These are phyloP conservation scores for Claviceps purpurea DNA, from an alignment of 2,329 filamentous ascomycete species.

Conservation along the genomic window DNA sequence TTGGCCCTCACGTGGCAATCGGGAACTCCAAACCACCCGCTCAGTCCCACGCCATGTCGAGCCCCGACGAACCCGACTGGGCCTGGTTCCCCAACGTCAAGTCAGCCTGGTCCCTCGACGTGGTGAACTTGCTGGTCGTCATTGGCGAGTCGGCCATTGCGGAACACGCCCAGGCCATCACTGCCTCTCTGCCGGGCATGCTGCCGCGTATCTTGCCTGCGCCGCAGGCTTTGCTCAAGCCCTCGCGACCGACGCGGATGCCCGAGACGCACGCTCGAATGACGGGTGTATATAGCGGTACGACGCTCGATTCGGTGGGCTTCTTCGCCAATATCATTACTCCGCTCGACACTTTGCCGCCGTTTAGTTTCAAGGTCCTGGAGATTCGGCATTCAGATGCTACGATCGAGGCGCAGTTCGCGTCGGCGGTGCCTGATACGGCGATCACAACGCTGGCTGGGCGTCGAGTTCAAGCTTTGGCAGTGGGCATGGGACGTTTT, in stretches of 20 bases:
- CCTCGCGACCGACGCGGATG: slow-evolving; percentile 39
- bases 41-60: slow-evolving; percentile 16
- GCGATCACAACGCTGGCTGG: no score
- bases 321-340: slow-evolving; percentile 51
- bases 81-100: slow-evolving; percentile 31
- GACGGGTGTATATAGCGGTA: slow-evolving; percentile 45
- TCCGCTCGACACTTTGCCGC: slow-evolving; percentile 33
- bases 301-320: slow-evolving; percentile 39
- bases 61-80: slow-evolving; percentile 15
- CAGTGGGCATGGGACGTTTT: neutral
- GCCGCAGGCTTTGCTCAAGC: slow-evolving; percentile 47
- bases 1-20: neutral
- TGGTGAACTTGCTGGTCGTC: slow-evolving; percentile 49
- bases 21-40: neutral
- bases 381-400: slow-evolving; percentile 31
- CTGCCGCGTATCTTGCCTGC: slow-evolving; percentile 49
- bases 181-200: slow-evolving; percentile 42
- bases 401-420: neutral
- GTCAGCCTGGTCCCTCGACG: slow-evolving; percentile 41
- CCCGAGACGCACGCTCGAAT: slow-evolving; percentile 41
- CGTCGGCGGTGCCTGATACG: no score
- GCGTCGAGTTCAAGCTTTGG: neutral
- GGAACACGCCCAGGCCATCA: slow-evolving; percentile 44
- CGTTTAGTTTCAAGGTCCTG: slow-evolving; percentile 35
- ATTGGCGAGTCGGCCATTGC: slow-evolving; percentile 47